These are phyloP conservation scores for Cutaneotrichosporon daszewskae DNA, from an alignment of 1,284 basidiomycete species.

Conservation along the genomic window DNA sequence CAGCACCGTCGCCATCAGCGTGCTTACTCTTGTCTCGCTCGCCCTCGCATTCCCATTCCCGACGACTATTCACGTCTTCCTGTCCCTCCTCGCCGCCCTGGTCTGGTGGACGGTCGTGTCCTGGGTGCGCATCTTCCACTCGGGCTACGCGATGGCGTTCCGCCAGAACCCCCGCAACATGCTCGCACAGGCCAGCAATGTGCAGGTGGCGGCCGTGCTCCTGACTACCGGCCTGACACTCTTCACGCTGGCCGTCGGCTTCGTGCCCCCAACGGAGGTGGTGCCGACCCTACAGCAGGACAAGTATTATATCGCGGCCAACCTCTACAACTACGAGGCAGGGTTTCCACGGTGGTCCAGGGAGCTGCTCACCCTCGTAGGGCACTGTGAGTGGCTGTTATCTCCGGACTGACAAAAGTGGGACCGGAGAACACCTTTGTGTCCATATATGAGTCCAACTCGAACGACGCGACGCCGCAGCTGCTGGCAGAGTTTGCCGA, in stretches of 20 bases:
- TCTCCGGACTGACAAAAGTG: constrained; percentile 30
- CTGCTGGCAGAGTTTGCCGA: constrained; percentile 47
- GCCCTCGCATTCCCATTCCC: constrained; percentile 31
- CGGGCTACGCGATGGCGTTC: too few relatives aligned
- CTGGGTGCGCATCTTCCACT: constrained; percentile 16
- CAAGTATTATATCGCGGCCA: constrained; percentile 31
- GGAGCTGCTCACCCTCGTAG: constrained; percentile 19
- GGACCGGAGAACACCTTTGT: constrained; percentile 55
- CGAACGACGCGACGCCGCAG: constrained; percentile 49
- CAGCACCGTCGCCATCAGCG: constrained; percentile 3
- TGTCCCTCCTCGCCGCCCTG: constrained; percentile 17
- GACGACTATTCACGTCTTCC: constrained; percentile 31
- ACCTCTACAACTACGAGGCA: constrained; percentile 31
- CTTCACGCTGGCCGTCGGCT: constrained; percentile 18
- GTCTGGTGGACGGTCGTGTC: constrained; percentile 15
- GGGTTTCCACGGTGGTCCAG: constrained; percentile 21
- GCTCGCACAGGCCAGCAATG: too few relatives aligned
- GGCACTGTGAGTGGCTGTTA: constrained; percentile 27
- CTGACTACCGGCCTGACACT: constrained; percentile 10
- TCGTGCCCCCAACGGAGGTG: constrained; percentile 9
- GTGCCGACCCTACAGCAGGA: constrained; percentile 8
- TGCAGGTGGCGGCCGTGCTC: constrained; percentile 6
- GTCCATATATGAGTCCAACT: constrained; percentile 56
- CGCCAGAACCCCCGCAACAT: too few relatives aligned
- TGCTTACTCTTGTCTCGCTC: constrained; percentile 7